Evolutionary conservation across 2,329 filamentous ascomycete genomes (phyloP), one percentile per base, ranked within the genome.

Genomic region (Akanthomyces muscarius): DNA sequence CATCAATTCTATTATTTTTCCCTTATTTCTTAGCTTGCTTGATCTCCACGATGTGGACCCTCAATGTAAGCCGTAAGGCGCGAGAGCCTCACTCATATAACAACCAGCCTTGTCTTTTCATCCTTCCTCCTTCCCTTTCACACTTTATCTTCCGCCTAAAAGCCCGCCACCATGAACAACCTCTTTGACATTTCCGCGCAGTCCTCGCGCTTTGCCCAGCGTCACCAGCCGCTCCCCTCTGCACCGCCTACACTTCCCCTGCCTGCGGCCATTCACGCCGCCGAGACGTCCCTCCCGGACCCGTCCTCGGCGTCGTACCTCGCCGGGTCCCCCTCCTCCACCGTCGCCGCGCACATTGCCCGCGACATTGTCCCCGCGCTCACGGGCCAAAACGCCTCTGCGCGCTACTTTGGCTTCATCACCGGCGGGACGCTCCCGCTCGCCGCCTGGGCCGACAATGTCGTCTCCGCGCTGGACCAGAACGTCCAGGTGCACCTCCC

Each of bases 321-420:
- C 33, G 50, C 66, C 57, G 69, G 70, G 36, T 30, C 65, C 68
- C 11, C 63, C 71, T 4, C 68, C 38, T 5, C 69, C 6, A 68
- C 77, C 63, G 63, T 72, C 30, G 65, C 70, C 50, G 63, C 70
- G 14, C 83, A 86, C 71, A 77, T 86, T 42, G 68, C 78, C 11
- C 38, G 68, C 8, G 73, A 78, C 64, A 75, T 86, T 63, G 75
- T 83, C 47, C 83, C 83, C 1, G 89, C 83, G 1, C 82, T 95
- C 64, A 92, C 88, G 68, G 83, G 81, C 18, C 84, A 86, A 69
- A 87, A 86, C 67, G 81, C 83, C 48, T 86, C 83, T 50, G 75
- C 86, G 13, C 85, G 86, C 61, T 96, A 96, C 80, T 96, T 91
- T 73, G 93, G 92, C 64, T 97, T 97, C 73, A 89, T 97, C 6